These are phyloP conservation scores for Trametes sp. DNA, from an alignment of 1,284 basidiomycete genomes.

Conservation along the genomic window DNA sequence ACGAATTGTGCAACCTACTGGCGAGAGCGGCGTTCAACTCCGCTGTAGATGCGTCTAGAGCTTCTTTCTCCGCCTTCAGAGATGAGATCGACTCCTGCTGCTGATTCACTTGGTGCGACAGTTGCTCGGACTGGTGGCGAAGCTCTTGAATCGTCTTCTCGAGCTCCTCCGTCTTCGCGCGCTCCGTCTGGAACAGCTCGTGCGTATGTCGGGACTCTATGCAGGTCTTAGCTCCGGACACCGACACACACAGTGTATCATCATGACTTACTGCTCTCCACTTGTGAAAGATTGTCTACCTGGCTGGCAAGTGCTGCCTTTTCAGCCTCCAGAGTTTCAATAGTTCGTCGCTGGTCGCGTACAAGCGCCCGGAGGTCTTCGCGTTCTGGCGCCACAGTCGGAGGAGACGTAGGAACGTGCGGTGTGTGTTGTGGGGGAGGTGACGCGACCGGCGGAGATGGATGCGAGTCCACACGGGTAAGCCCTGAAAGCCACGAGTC, in stretches of 20 bases:
- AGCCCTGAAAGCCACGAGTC: conserved; percentile 66
- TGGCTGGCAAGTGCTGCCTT: conserved; percentile 62
- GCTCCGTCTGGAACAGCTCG: conserved; percentile 37
- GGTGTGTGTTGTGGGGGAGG: conserved; percentile 31
- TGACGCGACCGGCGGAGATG: conserved; percentile 35
- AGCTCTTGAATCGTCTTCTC: conserved; percentile 25
- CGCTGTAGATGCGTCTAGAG: neutral
- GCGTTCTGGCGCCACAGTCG: conserved; percentile 35
- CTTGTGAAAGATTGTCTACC: conserved; percentile 48
- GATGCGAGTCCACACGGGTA: conserved; percentile 52
- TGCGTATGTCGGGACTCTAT: conserved; percentile 38
- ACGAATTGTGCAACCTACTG: conserved; percentile 6
- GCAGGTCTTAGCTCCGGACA: neutral
- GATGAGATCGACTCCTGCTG: conserved; percentile 17
- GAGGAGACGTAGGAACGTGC: conserved; percentile 20
- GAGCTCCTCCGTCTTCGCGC: conserved; percentile 25
- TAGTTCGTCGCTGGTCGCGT: conserved; percentile 68
- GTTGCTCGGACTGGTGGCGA: conserved; percentile 20
- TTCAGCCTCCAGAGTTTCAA: conserved; percentile 73
- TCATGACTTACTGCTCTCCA: conserved; percentile 56
- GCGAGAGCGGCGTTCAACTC: conserved; percentile 14
- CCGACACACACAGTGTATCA: neutral
- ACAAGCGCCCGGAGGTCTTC: conserved; percentile 45
- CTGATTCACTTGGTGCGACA: conserved; percentile 22
- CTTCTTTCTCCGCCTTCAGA: conserved; percentile 21